A percentile compares a stretch with the other conserved stretches of the same genome.
Conservation (phyloP, 495 filamentous ascomycete species). For the Neurospora discreta region DNA sequence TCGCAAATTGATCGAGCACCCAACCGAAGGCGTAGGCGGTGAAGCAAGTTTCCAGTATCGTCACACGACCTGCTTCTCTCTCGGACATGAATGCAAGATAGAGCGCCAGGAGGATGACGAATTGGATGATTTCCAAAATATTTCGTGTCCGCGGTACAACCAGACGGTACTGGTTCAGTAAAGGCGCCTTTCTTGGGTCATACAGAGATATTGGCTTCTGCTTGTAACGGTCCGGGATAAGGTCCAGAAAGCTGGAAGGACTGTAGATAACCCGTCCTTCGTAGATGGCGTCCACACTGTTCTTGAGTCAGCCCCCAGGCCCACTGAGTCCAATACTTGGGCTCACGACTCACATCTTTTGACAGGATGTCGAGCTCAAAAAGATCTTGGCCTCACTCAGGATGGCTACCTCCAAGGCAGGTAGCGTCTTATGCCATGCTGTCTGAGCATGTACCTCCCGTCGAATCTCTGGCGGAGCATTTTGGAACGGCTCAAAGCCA, state of each 20-base stretch:
- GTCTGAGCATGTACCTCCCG: constrained; percentile 34
- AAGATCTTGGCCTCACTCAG: constrained; percentile 57
- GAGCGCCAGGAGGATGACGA: constrained; percentile 47
- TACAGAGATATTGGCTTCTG: constrained; percentile 60
- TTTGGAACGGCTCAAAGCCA: constrained; percentile 63
- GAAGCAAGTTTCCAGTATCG: constrained; percentile 46
- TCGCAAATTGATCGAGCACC: constrained; percentile 61
- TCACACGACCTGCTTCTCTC: constrained; percentile 37
- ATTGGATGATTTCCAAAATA: constrained; percentile 55
- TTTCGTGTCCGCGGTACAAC: constrained; percentile 61
- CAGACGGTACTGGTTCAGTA: constrained; percentile 66
- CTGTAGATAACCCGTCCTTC: constrained; percentile 59
- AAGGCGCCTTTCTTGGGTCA: constrained; percentile 49
- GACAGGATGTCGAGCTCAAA: constrained; percentile 54
- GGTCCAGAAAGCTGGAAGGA: constrained; percentile 55
- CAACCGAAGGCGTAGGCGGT: constrained; percentile 57
- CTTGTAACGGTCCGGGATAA: constrained; percentile 66
- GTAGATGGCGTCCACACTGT: constrained; percentile 54
- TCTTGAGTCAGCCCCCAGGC: neutral
- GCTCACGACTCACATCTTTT: constrained; percentile 41
- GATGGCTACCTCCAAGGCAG: constrained; percentile 60
- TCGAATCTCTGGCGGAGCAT: constrained; percentile 47
- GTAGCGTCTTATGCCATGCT: constrained; percentile 48
- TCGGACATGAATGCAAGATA: constrained; percentile 55
- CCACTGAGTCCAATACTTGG: neutral